Evolutionary conservation across 2,329 filamentous ascomycete species (phyloP).

Genomic region (Paecilomyces formosus): DNA sequence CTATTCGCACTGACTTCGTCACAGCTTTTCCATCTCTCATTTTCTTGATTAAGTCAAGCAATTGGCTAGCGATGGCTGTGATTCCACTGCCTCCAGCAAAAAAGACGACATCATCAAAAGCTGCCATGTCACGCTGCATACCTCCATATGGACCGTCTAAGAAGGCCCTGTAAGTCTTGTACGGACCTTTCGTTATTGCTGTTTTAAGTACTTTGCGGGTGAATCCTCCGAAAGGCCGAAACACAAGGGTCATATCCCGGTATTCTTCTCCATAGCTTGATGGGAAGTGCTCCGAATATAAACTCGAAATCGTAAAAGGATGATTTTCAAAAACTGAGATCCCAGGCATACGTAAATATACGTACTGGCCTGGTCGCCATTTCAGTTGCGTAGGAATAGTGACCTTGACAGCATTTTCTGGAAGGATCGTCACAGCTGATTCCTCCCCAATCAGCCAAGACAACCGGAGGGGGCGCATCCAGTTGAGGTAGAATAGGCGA

Average conservation of each 20-base stretch:
- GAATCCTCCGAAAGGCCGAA: slow-evolving; percentile 86
- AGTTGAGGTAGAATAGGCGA: slow-evolving; percentile 81
- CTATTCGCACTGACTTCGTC: slow-evolving; percentile 78
- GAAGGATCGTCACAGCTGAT: slow-evolving; percentile 78
- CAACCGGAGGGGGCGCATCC: slow-evolving; percentile 70
- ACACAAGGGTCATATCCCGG: slow-evolving; percentile 82
- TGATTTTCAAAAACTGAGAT: slow-evolving; percentile 89
- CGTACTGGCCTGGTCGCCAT: slow-evolving; percentile 90
- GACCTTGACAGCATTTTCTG: slow-evolving; percentile 91
- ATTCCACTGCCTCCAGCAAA: slow-evolving; percentile 93
- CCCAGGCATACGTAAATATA: slow-evolving; percentile 89
- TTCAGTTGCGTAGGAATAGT: slow-evolving; percentile 88
- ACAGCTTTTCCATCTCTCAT: slow-evolving; percentile 94
- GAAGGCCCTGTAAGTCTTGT: slow-evolving; percentile 86
- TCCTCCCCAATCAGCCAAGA: slow-evolving; percentile 87
- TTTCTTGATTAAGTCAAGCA: slow-evolving; percentile 89
- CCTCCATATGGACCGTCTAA: slow-evolving; percentile 92
- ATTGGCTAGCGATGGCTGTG: slow-evolving; percentile 83
- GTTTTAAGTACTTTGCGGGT: slow-evolving; percentile 78
- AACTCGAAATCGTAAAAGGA: slow-evolving; percentile 87
- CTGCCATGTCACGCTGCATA: slow-evolving; percentile 80
- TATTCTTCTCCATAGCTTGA: slow-evolving; percentile 85
- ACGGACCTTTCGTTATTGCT: slow-evolving; percentile 76
- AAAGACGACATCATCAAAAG: slow-evolving; percentile 88
- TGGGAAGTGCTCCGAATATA: slow-evolving; percentile 88